A percentile compares a stretch with the other conserved stretches of the same genome.
Conservation (phyloP, 73 alveolate genomes). For the Tetrahymena borealis region DNA sequence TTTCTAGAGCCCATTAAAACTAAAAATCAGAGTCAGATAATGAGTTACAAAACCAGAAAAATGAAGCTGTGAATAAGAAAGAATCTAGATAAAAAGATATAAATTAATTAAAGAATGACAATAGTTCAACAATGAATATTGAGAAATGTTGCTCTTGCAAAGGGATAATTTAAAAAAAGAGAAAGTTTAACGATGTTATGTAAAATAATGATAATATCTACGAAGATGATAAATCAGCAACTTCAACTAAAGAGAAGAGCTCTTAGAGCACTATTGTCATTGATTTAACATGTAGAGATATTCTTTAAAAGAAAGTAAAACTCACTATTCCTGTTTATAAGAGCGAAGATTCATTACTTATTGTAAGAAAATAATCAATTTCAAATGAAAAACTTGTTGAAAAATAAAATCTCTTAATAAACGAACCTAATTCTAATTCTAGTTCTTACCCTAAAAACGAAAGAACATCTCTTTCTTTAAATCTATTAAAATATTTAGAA, state of each 20-base stretch:
- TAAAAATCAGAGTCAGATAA: neutral
- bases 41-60: neutral
- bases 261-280: neutral
- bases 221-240: neutral
- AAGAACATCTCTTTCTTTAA: neutral
- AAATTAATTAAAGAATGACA: neutral
- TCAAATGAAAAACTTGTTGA: no score
- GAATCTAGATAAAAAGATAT: neutral
- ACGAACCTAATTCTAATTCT: neutral
- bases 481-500: neutral
- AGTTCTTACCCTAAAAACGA: neutral
- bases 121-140: neutral
- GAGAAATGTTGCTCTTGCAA: neutral
- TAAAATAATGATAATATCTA: neutral
- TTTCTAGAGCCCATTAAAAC: neutral
- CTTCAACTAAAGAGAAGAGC: no score
- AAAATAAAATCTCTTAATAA: no score
- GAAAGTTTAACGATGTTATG: neutral
- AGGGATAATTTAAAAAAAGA: neutral
- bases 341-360: neutral
- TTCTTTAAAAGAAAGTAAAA: neutral
- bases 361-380: neutral
- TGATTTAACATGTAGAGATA: neutral
- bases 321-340: neutral
- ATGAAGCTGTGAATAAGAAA: neutral